Conservation (phyloP, 495 filamentous ascomycete genomes). For the Aspergillus bridgeri region DNA sequence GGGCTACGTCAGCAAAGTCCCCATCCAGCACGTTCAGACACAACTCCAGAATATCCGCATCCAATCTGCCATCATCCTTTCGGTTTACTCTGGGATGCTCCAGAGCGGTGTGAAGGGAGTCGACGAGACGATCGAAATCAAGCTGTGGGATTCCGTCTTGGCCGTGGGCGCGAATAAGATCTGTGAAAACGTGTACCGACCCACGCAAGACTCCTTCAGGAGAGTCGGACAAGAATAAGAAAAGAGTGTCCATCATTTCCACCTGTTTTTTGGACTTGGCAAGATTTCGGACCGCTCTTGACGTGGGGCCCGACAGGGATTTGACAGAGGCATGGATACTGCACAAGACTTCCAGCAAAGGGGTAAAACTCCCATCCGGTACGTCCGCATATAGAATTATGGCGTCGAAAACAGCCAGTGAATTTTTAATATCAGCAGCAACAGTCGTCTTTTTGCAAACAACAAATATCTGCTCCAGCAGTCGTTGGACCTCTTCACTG, state of each 20-base stretch:
- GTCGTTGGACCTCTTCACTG: conserved; percentile 58
- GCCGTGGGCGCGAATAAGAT: conserved; percentile 50
- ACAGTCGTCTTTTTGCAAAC: conserved; percentile 75
- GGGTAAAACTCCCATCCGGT: conserved; percentile 60
- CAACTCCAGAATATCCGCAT: conserved; percentile 54
- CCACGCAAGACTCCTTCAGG: conserved; percentile 57
- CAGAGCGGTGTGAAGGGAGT: conserved; percentile 56
- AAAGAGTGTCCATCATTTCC: conserved; percentile 61
- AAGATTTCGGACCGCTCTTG: conserved; percentile 71
- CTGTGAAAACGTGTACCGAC: conserved; percentile 64
- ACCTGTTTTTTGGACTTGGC: conserved; percentile 76
- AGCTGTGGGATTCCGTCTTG: conserved; percentile 61
- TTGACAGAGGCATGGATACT: conserved; percentile 74
- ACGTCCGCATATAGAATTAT: conserved; percentile 77
- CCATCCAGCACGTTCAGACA: conserved; percentile 43
- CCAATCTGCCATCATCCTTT: conserved; percentile 48
- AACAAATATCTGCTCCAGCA: conserved; percentile 65
- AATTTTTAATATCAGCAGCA: conserved; percentile 69
- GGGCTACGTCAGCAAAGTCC: conserved; percentile 29
- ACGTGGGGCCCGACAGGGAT: conserved; percentile 65
- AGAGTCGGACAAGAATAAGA: conserved; percentile 57
- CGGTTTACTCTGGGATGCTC: conserved; percentile 3
- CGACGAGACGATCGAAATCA: conserved; percentile 47
- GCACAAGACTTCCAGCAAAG: conserved; percentile 76
- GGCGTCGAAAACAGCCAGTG: conserved; percentile 72